Base-by-base conservation (phyloP, 192 early-diverging fungal species). In the Mortierella antarctica region DNA sequence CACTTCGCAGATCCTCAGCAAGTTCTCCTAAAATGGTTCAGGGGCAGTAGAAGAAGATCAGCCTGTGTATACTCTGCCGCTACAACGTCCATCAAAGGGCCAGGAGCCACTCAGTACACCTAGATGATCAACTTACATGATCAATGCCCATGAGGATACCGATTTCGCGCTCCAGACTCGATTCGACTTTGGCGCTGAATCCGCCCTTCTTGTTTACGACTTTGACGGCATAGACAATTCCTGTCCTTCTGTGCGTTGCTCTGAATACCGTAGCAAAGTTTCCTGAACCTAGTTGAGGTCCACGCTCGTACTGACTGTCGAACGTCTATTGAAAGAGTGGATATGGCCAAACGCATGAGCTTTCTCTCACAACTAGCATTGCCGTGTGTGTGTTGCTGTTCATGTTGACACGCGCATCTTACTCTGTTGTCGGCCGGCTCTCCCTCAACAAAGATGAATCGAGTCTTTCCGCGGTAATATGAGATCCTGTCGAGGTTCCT, bases 141-240 rank as follows among this genome's bases (percentile, higher is more conserved):
- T 86, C 76, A n/a, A 92, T 86, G 23, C 83, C 70, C 85, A 90
- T 88, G 45, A 94, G 74, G 41, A 93, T 93, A 14, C 85, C 89
- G 65, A 94, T 92, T 72, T 94, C 93, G 46, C 83, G 71, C 42
- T 83, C 64, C 10, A 91, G 39, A 61, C 90, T 91, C 21, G 89
- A 84, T 65, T 92, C 89, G 82, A 93, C 88, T 47, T 74, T 83
- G 49, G 91, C 86, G 65, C 89, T 93, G 59, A 92, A 89, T 49
- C 84, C 85, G 71, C 88, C 91, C 68, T 90, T 90, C 75, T 91
- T 91, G 55, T 90, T 89, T 21, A 94, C 87, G 47, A 91, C 89
- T 76, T 94, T 94, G 60, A 92, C 89, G 7, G 93, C 93, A 62
- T 82, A 92, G n/a, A 81, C 75, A 21, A 87, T 65, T 12, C 89